Base-by-base conservation (phyloP, 192 early-diverging fungal genomes). In the Radiomyces spectabilis region DNA sequence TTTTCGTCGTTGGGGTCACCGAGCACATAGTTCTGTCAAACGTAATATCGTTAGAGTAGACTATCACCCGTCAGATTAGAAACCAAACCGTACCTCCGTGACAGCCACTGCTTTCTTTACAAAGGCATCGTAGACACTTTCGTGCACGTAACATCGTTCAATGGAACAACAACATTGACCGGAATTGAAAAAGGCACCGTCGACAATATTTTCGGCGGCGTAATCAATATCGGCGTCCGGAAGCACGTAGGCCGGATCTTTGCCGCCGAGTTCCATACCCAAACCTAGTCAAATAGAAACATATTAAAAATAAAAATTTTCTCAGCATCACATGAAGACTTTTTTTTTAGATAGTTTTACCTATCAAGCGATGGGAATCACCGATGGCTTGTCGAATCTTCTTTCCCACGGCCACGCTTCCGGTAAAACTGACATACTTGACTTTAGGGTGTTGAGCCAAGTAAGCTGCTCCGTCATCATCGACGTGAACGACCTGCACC, bases 101-200 rank as follows among this genome's bases (percentile, higher is more conserved):
- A 76, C 50, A 8, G 61, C 66, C 12, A 80, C 83, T 35, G 77
- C 73, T 35, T 78, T 76, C 10, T 68, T 51, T n/a, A 91, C 65
- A 55, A 93, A 86, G 15, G 65, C 62, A 45, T 89, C 86, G 55
- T 87, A 87, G 12, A 90, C 63, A 24, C 59, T 58, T 39, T 79
- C 80, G 53, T 89, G 87, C 26, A 89, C 91, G 49, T 90, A 89
- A 45, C 88, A 76, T 10, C 91, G 70, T 59, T 88, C 86, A 49
- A 89, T 76, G 5, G 79, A 82, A 60, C 91, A 93, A 50, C 91
- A 93, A 55, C 75, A 81, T 60, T 93, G 91, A 0, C 90, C 87
- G 43, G 77, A 77, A 65, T 93, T 93, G 56, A 86, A 91, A 57
- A 85, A 83, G 4, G 84, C 85, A 15, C 87, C 91, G 53, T 91